phyloP scores from a whole-genome alignment of 2,329 filamentous ascomycete species.

The Fusarium robinianum region DNA sequence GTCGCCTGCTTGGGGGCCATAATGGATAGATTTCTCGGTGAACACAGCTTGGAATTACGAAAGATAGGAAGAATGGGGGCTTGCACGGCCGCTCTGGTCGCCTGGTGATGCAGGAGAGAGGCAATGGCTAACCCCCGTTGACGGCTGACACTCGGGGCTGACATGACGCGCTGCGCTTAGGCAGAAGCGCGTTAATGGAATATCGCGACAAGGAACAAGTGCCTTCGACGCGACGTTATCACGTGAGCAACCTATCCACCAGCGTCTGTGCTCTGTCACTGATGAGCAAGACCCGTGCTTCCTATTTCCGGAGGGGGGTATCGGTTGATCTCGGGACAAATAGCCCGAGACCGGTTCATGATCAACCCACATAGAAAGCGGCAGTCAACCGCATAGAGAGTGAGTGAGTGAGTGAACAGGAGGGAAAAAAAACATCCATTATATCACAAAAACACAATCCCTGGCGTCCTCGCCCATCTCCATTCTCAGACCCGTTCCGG shows the following conservation, averaged over 20 bases:
- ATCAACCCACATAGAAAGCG: too few relatives aligned
- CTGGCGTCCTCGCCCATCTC: slow-evolving; percentile 29
- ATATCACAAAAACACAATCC: slow-evolving; percentile 30
- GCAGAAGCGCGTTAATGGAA: slow-evolving; percentile 49
- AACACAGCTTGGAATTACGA: slow-evolving; percentile 9
- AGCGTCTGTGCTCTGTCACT: slow-evolving; percentile 1
- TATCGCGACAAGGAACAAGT: slow-evolving; percentile 27
- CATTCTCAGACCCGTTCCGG: slow-evolving; percentile 33
- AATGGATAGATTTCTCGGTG: slow-evolving; percentile 23
- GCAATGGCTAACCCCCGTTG: slow-evolving; percentile 24
- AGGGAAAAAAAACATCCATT: slow-evolving; percentile 26
- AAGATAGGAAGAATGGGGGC: slow-evolving; percentile 8
- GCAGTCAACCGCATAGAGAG: too few relatives aligned
- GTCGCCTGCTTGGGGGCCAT: slow-evolving; percentile 75
- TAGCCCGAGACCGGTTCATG: slow-evolving; percentile 14
- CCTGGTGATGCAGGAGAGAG: slow-evolving; percentile 20
- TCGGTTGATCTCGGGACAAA: slow-evolving; percentile 18
- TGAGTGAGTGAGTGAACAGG: neutral
- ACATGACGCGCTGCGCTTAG: slow-evolving; percentile 45
- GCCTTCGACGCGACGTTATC: slow-evolving; percentile 31
- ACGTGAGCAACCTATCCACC: slow-evolving; percentile 30
- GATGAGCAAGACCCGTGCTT: neutral
- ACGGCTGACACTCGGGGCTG: slow-evolving; percentile 27
- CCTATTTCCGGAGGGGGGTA: neutral
- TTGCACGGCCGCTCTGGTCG: slow-evolving; percentile 13